Conservation (phyloP, 2,329 filamentous ascomycete genomes). For the Aspergillus quadricinctus region DNA sequence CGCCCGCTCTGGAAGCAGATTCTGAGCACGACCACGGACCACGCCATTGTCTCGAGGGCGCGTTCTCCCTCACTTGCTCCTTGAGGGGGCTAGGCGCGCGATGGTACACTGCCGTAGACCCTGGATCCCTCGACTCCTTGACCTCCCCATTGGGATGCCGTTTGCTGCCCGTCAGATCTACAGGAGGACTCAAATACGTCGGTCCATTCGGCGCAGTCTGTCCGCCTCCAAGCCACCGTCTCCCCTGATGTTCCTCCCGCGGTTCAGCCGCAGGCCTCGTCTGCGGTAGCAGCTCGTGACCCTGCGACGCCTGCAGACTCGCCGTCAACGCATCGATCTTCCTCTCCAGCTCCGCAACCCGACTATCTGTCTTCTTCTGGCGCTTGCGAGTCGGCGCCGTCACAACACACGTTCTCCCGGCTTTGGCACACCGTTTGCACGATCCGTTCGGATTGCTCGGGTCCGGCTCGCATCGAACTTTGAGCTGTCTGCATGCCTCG, state of each 20-base stretch:
- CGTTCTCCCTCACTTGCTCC: constrained; percentile 15
- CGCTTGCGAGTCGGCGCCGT: constrained; percentile 72
- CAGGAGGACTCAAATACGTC: constrained; percentile 1
- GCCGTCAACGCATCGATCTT: constrained; percentile 88
- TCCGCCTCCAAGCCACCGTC: constrained; percentile 24
- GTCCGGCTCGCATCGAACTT: constrained; percentile 82
- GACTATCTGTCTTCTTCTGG: constrained; percentile 86
- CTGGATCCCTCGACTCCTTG: constrained; percentile 15
- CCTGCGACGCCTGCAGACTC: constrained; percentile 59
- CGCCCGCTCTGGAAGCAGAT: constrained; percentile 11
- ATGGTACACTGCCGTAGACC: neutral
- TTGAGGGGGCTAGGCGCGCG: constrained; percentile 15
- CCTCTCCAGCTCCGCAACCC: constrained; percentile 85
- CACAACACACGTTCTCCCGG: constrained; percentile 70
- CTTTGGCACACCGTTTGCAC: constrained; percentile 75
- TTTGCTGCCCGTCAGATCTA: constrained; percentile 24
- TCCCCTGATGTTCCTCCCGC: constrained; percentile 37
- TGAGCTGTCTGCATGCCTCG: constrained; percentile 69
- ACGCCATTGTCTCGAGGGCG: constrained; percentile 18
- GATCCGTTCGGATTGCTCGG: constrained; percentile 57
- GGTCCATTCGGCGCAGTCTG: constrained; percentile 6
- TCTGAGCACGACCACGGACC: constrained; percentile 15
- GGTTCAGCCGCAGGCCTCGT: constrained; percentile 19
- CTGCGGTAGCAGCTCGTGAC: constrained; percentile 17
- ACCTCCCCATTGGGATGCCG: constrained; percentile 27